Evolutionary conservation across 768 basidiomycete species (phyloP).

Genomic region (Lactifluus volemus): DNA sequence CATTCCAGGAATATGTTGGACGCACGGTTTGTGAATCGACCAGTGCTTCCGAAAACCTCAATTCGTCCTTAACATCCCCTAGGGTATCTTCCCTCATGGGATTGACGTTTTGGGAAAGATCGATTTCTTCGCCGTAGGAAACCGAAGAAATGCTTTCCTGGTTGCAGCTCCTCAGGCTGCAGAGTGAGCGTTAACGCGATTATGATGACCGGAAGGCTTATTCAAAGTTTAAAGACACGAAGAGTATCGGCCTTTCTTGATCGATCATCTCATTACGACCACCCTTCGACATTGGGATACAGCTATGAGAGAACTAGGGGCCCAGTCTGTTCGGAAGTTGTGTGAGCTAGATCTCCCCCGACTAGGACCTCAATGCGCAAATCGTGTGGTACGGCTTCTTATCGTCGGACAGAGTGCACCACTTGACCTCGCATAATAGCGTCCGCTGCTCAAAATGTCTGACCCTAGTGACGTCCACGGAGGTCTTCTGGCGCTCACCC

Average conservation of each 20-base stretch:
- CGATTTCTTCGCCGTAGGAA: conserved; percentile 91
- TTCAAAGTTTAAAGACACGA: conserved; percentile 44
- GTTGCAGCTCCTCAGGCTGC: conserved; percentile 81
- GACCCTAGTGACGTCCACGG: conserved; percentile 77
- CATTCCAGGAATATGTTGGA: conserved; percentile 96
- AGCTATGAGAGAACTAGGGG: conserved; percentile 66
- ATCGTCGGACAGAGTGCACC: conserved; percentile 17
- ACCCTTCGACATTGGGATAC: conserved; percentile 87
- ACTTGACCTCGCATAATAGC: conserved; percentile 30
- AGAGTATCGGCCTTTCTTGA: conserved; percentile 62
- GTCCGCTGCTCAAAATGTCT: conserved; percentile 46
- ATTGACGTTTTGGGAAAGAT: conserved; percentile 88
- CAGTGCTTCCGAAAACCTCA: background rate
- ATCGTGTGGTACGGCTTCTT: conserved; percentile 41
- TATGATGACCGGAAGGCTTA: conserved; percentile 1
- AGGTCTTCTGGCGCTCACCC: conserved; percentile 60
- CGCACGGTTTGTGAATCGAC: conserved; percentile 57
- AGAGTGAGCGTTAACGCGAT: conserved; percentile 43
- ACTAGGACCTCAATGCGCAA: conserved; percentile 42
- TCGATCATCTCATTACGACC: conserved; percentile 65
- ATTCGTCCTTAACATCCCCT: conserved; percentile 16
- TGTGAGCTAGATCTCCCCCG: conserved; percentile 49
- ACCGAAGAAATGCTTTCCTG: conserved; percentile 78
- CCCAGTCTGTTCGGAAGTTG: conserved; percentile 63
- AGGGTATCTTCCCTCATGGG: conserved; percentile 90